Evolutionary conservation across 106 monocot species (phyloP).

Genomic region (Dactylorhiza incarnata): DNA sequence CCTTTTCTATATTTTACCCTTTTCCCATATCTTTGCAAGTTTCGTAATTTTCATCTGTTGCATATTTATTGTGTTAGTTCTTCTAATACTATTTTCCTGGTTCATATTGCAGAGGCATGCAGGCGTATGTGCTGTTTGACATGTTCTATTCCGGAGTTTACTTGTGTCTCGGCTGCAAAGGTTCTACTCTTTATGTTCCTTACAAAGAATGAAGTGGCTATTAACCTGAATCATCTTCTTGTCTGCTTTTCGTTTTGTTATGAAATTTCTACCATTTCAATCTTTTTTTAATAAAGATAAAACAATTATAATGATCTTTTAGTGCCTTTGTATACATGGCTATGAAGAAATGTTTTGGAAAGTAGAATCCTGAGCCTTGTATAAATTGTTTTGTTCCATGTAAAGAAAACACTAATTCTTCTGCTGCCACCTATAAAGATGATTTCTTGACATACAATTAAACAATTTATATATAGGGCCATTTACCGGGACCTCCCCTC

Average conservation of each 20-base stretch:
- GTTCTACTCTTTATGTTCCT: conserved; percentile 22
- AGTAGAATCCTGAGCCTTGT: background rate
- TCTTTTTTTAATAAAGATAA: background rate
- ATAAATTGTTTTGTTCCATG: background rate
- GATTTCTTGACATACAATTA: background rate
- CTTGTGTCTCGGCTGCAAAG: conserved; percentile 88
- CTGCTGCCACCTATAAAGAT: background rate
- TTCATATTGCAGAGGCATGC: conserved; percentile 61
- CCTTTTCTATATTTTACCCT: background rate
- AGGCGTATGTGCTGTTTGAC: conserved; percentile 63
- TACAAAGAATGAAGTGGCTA: background rate
- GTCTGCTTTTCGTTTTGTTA: background rate
- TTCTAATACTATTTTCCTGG: background rate
- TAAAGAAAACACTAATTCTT: background rate
- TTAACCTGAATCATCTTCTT: background rate
- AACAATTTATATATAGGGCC: too few species aligned
- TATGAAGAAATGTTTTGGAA: background rate
- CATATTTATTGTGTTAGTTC: background rate
- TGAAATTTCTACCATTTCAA: background rate
- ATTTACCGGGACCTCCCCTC: too few species aligned
- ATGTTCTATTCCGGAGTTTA: conserved; percentile 90
- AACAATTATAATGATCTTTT: background rate
- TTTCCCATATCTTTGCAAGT: background rate
- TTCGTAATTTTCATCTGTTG: background rate
- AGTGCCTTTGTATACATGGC: background rate